These are phyloP conservation scores for Paspalum vaginatum DNA, from an alignment of 176 grass and related monocot species.

Conservation along the genomic window DNA sequence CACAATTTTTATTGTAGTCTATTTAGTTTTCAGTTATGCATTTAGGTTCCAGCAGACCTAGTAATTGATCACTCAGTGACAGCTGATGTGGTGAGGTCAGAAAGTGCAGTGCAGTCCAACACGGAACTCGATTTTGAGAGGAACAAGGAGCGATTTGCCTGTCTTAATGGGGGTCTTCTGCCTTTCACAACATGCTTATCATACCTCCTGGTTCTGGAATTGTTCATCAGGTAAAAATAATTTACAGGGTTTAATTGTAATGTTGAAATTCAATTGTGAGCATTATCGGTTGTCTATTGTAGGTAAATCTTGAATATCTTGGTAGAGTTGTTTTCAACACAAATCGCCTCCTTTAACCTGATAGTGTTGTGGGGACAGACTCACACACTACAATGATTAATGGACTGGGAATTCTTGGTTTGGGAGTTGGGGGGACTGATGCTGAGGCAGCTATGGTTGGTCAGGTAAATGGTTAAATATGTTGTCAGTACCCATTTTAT, in stretches of 20 bases:
- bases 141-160: slow-evolving; percentile 71
- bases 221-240: slow-evolving; percentile 64
- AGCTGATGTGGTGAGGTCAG: slow-evolving; percentile 68
- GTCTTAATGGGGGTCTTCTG: slow-evolving; percentile 78
- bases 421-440: slow-evolving; percentile 75
- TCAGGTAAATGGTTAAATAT: slow-evolving; percentile 14
- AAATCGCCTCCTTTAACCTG: slow-evolving; percentile 51
- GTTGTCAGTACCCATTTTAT: too few species aligned
- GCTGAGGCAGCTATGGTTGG: slow-evolving; percentile 79
- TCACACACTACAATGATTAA: slow-evolving; percentile 81
- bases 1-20: background rate
- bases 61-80: slow-evolving; percentile 87
- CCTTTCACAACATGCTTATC: slow-evolving; percentile 76
- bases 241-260: background rate
- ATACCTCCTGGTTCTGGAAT: slow-evolving; percentile 73
- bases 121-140: slow-evolving; percentile 72
- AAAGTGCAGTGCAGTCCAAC: slow-evolving; percentile 59
- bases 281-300: background rate
- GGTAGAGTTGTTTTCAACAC: slow-evolving; percentile 56
- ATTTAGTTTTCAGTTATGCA: background rate
- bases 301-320: slow-evolving; percentile 91
- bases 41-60: slow-evolving; percentile 34
- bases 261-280: background rate
- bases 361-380: slow-evolving; percentile 77
- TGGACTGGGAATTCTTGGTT: slow-evolving; percentile 73